Conservation (phyloP, 768 basidiomycete genomes). For the Suillus decipiens region DNA sequence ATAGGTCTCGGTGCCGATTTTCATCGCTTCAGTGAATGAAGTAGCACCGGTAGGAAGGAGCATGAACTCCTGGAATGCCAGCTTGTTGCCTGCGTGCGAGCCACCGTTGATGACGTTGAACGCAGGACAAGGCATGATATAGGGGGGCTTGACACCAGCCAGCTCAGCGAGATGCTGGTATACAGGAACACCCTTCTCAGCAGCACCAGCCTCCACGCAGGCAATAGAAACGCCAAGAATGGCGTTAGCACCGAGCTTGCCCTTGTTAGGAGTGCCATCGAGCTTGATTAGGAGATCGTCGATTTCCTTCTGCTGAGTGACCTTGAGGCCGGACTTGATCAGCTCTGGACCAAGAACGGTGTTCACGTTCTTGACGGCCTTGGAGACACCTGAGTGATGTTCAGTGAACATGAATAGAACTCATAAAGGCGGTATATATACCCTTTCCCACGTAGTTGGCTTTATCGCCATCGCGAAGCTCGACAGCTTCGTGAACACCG, state of each 20-base stretch:
- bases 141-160: constrained; percentile 93
- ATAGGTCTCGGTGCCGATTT: constrained; percentile 97
- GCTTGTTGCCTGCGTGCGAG: constrained; percentile 98
- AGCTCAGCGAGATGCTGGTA: constrained; percentile 97
- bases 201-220: constrained; percentile 89
- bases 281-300: constrained; percentile 98
- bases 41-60: constrained; percentile 92
- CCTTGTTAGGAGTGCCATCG: constrained; percentile 98
- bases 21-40: constrained; percentile 95
- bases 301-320: constrained; percentile 91
- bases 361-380: constrained; percentile 96
- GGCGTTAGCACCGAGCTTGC: constrained; percentile 98
- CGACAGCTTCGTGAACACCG: constrained; percentile 96
- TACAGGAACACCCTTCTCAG: constrained; percentile 91
- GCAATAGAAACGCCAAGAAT: constrained; percentile 99
- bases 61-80: constrained; percentile 99
- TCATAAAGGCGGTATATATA: constrained; percentile 32
- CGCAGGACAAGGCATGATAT: constrained; percentile 86
- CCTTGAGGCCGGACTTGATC: constrained; percentile 79
- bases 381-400: constrained; percentile 69
- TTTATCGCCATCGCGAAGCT: constrained; percentile 97
- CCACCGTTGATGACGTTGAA: constrained; percentile 99
- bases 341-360: constrained; percentile 84
- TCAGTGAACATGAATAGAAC: not conserved
- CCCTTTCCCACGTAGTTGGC: constrained; percentile 94